Conservation (phyloP, 345 rosid genomes). For the Citrus medica region DNA sequence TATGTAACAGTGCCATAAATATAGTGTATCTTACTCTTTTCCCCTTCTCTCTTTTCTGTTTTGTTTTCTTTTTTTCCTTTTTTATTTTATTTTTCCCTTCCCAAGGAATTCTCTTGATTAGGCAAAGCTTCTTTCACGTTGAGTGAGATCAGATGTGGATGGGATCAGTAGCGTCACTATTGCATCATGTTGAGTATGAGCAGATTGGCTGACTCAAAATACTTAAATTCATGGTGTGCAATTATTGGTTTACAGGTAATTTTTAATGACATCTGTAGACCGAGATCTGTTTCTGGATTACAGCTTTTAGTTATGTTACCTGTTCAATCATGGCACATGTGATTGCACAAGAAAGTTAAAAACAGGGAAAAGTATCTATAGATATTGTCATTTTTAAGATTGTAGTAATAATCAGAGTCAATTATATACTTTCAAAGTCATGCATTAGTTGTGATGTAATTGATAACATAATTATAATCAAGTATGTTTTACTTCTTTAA, state of each 20-base stretch:
- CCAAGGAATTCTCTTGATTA: conserved; percentile 10
- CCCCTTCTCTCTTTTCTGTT: conserved; percentile 20
- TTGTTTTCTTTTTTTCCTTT: not conserved
- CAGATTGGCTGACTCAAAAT: conserved; percentile 28
- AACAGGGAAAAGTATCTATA: not conserved
- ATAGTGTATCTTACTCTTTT: conserved; percentile 29
- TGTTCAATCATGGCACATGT: not conserved
- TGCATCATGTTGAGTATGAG: conserved; percentile 26
- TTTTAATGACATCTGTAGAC: conserved; percentile 6
- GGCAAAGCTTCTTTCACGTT: conserved; percentile 24
- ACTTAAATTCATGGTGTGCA: conserved; percentile 23
- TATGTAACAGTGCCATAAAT: conserved; percentile 8
- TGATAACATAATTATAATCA: not conserved
- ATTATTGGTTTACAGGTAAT: conserved; percentile 40
- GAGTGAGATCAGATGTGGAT: conserved; percentile 33
- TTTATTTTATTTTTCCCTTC: conserved; percentile 3
- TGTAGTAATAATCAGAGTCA: not conserved
- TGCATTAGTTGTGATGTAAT: not conserved
- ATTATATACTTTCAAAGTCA: not conserved
- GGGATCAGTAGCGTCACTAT: conserved; percentile 30
- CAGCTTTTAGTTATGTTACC: not conserved
- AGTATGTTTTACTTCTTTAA: not conserved
- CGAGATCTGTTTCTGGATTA: conserved; percentile 9
- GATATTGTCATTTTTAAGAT: not conserved
- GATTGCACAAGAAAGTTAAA: not conserved